phyloP scores from a whole-genome alignment of 768 basidiomycete species.

The Mycena latifolia region DNA sequence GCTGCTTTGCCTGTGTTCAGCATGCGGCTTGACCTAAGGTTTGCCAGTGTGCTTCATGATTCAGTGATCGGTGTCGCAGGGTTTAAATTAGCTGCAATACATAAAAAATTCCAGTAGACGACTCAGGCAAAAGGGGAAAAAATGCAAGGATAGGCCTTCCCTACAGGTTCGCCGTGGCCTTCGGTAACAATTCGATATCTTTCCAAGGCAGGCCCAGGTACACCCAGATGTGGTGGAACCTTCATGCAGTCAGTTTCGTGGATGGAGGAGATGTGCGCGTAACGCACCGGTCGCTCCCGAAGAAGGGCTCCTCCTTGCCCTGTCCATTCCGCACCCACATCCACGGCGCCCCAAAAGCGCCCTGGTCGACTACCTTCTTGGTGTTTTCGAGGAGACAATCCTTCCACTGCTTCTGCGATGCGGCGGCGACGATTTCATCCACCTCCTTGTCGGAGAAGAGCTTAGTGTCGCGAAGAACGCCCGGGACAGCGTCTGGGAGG shows the following conservation, averaged over 20 bases:
- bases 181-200: constrained; percentile 32
- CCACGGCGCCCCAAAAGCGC: constrained; percentile 39
- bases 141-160: no score
- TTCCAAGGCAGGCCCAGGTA: constrained; percentile 36
- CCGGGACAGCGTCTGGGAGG: constrained; percentile 21
- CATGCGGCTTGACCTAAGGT: no score
- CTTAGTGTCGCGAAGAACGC: background rate
- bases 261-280: background rate
- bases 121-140: no score
- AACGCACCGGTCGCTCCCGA: constrained; percentile 37
- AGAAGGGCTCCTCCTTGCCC: constrained; percentile 37
- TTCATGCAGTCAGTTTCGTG: background rate
- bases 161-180: constrained; percentile 17
- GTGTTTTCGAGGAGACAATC: constrained; percentile 32
- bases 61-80: no score
- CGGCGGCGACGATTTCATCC: constrained; percentile 29
- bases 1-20: no score
- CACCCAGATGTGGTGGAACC: constrained; percentile 38
- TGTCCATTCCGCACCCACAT: constrained; percentile 34
- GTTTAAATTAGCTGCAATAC: no score
- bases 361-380: constrained; percentile 34
- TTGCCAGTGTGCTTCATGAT: no score
- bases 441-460: constrained; percentile 31
- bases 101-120: no score
- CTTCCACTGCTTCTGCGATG: constrained; percentile 32